phyloP scores from a whole-genome alignment of 2,329 filamentous ascomycete genomes.

The Paecilomyces sp. region DNA sequence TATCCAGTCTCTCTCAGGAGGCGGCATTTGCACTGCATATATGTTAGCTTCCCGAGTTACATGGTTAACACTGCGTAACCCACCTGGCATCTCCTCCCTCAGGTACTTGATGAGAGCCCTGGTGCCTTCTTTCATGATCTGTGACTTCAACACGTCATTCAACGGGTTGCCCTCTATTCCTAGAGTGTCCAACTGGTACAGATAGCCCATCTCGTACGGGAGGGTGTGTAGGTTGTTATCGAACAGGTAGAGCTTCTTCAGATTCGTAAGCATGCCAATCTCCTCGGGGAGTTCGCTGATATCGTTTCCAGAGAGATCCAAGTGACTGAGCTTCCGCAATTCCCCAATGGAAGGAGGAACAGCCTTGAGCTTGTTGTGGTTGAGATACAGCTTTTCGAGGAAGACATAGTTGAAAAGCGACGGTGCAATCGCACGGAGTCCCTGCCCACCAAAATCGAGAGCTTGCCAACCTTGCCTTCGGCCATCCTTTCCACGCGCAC shows the following conservation, averaged over 20 bases:
- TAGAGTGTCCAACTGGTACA: conserved; percentile 81
- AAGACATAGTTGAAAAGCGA: conserved; percentile 84
- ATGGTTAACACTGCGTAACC: conserved; percentile 28
- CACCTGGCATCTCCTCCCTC: conserved; percentile 78
- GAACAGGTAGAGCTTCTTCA: conserved; percentile 79
- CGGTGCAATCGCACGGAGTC: conserved; percentile 71
- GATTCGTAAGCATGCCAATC: conserved; percentile 91
- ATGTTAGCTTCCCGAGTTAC: conserved; percentile 12
- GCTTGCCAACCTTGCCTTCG: conserved; percentile 80
- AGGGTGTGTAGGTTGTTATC: conserved; percentile 81
- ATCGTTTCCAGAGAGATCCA: conserved; percentile 87
- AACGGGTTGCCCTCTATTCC: conserved; percentile 90
- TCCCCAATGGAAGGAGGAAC: conserved; percentile 78
- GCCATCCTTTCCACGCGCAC: conserved; percentile 53
- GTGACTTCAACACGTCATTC: conserved; percentile 66
- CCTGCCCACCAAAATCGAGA: conserved; percentile 93
- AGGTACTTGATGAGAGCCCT: conserved; percentile 75
- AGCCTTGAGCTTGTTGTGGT: conserved; percentile 78
- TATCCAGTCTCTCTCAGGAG: conserved; percentile 68
- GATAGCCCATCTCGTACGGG: conserved; percentile 78
- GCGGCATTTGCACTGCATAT: conserved; percentile 64
- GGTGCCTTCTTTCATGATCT: conserved; percentile 81
- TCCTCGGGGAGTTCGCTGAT: conserved; percentile 76
- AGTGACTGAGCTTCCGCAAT: conserved; percentile 69
- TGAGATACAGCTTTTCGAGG: conserved; percentile 84